Conservation (phyloP, 116 monocot species). For the Phalaenopsis hybrid region DNA sequence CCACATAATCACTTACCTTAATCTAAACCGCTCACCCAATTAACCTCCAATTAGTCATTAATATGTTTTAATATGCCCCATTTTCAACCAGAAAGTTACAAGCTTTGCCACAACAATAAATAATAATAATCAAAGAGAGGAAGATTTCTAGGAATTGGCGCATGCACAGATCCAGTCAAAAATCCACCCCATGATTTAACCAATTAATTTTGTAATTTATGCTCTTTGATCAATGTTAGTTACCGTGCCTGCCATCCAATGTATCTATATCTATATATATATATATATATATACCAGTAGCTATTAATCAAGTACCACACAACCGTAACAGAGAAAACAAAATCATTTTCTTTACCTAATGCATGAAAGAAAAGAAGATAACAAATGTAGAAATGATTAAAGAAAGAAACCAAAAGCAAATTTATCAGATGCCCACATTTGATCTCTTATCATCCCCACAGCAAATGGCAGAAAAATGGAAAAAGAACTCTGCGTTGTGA, state of each 20-base stretch:
- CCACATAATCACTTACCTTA: no score
- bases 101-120: no score
- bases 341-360: neutral
- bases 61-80: no score
- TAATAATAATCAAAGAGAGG: neutral
- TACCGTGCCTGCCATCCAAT: no score
- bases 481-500: neutral
- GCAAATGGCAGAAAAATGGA: neutral
- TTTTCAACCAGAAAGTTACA: no score
- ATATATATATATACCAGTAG: no score
- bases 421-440: neutral
- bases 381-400: neutral
- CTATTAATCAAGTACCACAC: no score
- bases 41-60: no score
- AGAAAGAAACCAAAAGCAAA: conserved; percentile 1
- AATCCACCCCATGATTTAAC: neutral
- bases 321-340: neutral
- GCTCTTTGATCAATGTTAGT: no score
- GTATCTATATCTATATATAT: no score
- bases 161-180: neutral
- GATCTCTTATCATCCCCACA: neutral
- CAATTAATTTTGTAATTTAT: no score
- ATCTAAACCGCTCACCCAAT: no score
- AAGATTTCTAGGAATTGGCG: neutral
- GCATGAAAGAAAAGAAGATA: neutral